Conservation (phyloP, 2,329 filamentous ascomycete species). For the Chalara sp. region DNA sequence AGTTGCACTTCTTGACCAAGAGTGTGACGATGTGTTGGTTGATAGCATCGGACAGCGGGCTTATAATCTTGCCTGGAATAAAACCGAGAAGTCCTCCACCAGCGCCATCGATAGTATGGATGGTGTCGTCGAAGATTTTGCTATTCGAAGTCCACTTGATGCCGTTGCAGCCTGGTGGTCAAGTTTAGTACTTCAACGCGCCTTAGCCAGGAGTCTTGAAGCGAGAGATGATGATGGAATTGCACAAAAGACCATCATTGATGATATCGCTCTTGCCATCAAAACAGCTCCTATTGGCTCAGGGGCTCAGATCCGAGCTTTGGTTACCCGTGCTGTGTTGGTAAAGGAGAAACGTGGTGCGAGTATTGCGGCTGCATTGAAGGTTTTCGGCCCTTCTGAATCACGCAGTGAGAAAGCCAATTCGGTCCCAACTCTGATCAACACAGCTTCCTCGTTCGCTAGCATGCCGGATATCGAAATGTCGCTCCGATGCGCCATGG, state of each 20-base stretch:
- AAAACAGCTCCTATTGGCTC: slow-evolving; percentile 73
- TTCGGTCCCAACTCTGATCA: slow-evolving; percentile 35
- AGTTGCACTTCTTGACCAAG: slow-evolving; percentile 65
- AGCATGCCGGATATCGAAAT: slow-evolving; percentile 47
- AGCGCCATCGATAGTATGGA: slow-evolving; percentile 68
- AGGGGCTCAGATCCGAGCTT: slow-evolving; percentile 54
- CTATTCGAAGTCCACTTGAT: slow-evolving; percentile 81
- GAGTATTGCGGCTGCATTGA: slow-evolving; percentile 49
- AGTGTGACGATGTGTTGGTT: slow-evolving; percentile 76
- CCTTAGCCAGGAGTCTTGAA: slow-evolving; percentile 57
- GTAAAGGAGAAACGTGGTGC: slow-evolving; percentile 45
- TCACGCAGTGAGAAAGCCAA: slow-evolving; percentile 23
- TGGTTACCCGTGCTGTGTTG: slow-evolving; percentile 52
- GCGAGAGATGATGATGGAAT: slow-evolving; percentile 39
- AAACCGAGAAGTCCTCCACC: slow-evolving; percentile 60
- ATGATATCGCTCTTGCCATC: slow-evolving; percentile 61
- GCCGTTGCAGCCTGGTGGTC: slow-evolving; percentile 91
- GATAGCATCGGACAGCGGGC: slow-evolving; percentile 75
- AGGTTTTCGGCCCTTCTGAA: slow-evolving; percentile 41
- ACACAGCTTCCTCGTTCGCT: slow-evolving; percentile 35
- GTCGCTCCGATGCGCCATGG: slow-evolving; percentile 53
- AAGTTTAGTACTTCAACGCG: slow-evolving; percentile 62
- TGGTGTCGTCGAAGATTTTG: slow-evolving; percentile 74
- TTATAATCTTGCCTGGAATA: slow-evolving; percentile 86
- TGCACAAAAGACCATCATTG: slow-evolving; percentile 33